phyloP scores from a whole-genome alignment of 2,329 filamentous ascomycete genomes.

The Paraphaeosphaeria minitans region DNA sequence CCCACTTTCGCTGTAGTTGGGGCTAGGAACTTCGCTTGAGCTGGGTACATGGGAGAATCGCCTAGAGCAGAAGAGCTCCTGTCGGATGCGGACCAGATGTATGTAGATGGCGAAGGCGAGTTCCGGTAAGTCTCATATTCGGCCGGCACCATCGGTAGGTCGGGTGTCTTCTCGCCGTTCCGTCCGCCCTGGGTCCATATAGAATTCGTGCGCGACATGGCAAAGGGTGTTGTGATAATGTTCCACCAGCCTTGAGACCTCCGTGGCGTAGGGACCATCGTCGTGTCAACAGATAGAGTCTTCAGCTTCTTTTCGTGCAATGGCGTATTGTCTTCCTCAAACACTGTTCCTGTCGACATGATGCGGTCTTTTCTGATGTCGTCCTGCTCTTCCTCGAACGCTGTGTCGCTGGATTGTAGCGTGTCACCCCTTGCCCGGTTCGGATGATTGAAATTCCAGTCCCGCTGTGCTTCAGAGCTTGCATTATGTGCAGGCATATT shows the following conservation, averaged over 20 bases:
- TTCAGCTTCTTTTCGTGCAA: slow-evolving; percentile 31
- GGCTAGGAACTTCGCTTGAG: slow-evolving; percentile 6
- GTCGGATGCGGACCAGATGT: slow-evolving; percentile 34
- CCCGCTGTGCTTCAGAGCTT: slow-evolving; percentile 8
- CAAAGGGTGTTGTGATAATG: slow-evolving; percentile 73
- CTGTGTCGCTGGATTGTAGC: slow-evolving; percentile 43
- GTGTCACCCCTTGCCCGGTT: slow-evolving; percentile 38
- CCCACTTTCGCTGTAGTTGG: slow-evolving; percentile 3
- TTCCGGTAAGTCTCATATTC: slow-evolving; percentile 24
- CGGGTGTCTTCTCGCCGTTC: slow-evolving; percentile 33
- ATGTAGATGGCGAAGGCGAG: slow-evolving; percentile 25
- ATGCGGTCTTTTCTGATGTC: slow-evolving; percentile 47
- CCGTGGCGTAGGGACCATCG: slow-evolving; percentile 57
- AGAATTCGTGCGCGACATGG: slow-evolving; percentile 43
- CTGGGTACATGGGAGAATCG: slow-evolving; percentile 17
- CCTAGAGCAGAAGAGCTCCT: slow-evolving; percentile 20
- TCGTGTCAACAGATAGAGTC: slow-evolving; percentile 46
- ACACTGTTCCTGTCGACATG: slow-evolving; percentile 67
- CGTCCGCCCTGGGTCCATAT: slow-evolving; percentile 40
- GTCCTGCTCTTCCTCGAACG: slow-evolving; percentile 59
- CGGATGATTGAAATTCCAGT: slow-evolving; percentile 5
- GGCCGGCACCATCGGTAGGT: slow-evolving; percentile 41
- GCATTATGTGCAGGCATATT: slow-evolving; percentile 15
- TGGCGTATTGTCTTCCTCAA: slow-evolving; percentile 68
- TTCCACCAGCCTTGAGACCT: slow-evolving; percentile 78